Base-by-base conservation (phyloP, 1,139 yeast species). In the Geotrichum bryndzae region DNA sequence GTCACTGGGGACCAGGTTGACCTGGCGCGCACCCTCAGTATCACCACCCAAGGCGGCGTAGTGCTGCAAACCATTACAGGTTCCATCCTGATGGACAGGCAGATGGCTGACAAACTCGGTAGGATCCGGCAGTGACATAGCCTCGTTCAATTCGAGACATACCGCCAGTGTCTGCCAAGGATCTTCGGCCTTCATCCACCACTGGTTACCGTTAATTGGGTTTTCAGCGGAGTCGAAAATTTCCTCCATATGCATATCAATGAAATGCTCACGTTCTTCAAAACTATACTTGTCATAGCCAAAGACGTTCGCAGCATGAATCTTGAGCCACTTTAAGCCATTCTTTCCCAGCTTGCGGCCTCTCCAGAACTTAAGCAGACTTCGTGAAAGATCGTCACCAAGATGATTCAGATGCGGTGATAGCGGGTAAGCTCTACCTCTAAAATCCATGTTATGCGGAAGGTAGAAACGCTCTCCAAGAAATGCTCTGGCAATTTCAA, bases 31-130 rank as follows among this genome's bases (percentile, higher is more conserved):
- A 73, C 99, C 99, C 73, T 89, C 97, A 33, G 84, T 70, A 76
- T 94, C 98, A 75, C 98, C 97, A 69, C 98, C 99, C 53, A 94
- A 80, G 0, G 99, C 99, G 18, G 99, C 98, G 76, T 94, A 94
- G 76, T 94, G 99, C 74, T 94, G 99, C 63, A 94, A 80, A 7
- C 99, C 99, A 72, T 94, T 94, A 77, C 99, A 94, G 0, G 98
- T 90, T 68, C 99, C 99, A 76, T 94, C 99, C 76, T 91, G 97
- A 73, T 94, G 98, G 18, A 94, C 90, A 0, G 98, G 97, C 65
- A 90, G 83, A 69, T 88, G 90, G 1, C 96, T 88, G 29, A 87
- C 76, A 70, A 76, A 91, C 66, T 86, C 82, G 5, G 86, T 81
- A 1, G 98, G 98, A 68, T 90, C 90, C 6, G 81, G 83, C 64